A percentile compares a stretch with the other conserved stretches of the same genome.
phyloP scores from a whole-genome alignment of 495 filamentous ascomycete species.

The Amphirosellinia nigrospora region DNA sequence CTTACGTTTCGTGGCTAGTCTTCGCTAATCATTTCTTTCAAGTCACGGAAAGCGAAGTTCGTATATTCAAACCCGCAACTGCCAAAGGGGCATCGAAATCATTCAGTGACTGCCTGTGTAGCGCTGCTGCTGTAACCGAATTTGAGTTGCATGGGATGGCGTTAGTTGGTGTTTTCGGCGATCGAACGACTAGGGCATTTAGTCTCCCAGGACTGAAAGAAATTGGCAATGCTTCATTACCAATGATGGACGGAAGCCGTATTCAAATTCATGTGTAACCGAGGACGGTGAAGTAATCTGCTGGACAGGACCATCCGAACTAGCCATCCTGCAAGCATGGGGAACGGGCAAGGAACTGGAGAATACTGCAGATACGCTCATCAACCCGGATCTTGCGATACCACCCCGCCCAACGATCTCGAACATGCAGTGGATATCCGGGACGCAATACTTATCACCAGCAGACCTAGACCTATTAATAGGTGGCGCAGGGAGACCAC shows the following conservation, averaged over 20 bases:
- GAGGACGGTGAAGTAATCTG: slow-evolving; percentile 79
- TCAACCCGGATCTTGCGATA: slow-evolving; percentile 72
- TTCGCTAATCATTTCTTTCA: neutral
- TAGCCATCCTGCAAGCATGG: slow-evolving; percentile 81
- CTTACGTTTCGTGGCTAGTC: neutral
- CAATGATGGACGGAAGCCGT: slow-evolving; percentile 74
- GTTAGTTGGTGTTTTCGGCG: slow-evolving; percentile 81
- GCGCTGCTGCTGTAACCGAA: slow-evolving; percentile 75
- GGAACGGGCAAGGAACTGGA: slow-evolving; percentile 66
- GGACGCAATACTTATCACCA: slow-evolving; percentile 88
- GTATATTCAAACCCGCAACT: slow-evolving; percentile 84
- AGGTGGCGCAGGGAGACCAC: slow-evolving; percentile 84
- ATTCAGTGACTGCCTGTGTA: slow-evolving; percentile 82
- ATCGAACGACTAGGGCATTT: slow-evolving; percentile 77
- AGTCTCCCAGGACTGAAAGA: slow-evolving; percentile 87
- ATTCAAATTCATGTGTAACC: slow-evolving; percentile 71
- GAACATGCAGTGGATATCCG: slow-evolving; percentile 94
- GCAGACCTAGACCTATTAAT: slow-evolving; percentile 92
- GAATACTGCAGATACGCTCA: slow-evolving; percentile 70
- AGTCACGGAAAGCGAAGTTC: slow-evolving; percentile 76
- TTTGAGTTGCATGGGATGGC: slow-evolving; percentile 75
- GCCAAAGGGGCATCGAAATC: slow-evolving; percentile 87
- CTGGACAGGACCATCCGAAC: slow-evolving; percentile 89
- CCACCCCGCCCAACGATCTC: slow-evolving; percentile 93
- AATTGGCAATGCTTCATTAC: slow-evolving; percentile 69